Evolutionary conservation across 345 rosid genomes (phyloP).

Genomic region (Kandelia obovata): DNA sequence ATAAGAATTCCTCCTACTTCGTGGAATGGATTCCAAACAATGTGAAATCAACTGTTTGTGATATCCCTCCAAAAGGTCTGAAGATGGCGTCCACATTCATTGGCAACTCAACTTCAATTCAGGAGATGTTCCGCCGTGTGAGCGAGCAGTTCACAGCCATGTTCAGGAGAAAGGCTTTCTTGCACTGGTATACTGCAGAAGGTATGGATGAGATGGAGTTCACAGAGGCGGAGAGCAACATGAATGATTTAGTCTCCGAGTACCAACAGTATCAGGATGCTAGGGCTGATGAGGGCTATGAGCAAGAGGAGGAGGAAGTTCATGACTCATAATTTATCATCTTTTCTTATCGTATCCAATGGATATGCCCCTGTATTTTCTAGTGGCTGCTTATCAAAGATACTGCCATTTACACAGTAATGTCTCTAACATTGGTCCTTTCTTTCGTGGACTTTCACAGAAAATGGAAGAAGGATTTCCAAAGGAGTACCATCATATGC

Average conservation of each 20-base stretch:
- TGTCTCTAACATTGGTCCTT: neutral
- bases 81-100: conserved; percentile 53
- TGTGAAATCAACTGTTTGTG: conserved; percentile 50
- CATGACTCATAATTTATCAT: conserved; percentile 24
- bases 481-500: neutral
- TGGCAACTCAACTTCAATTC: conserved; percentile 50
- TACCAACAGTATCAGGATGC: conserved; percentile 59
- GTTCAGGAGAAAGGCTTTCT: conserved; percentile 76
- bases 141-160: conserved; percentile 59
- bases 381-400: neutral
- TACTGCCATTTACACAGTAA: conserved; percentile 4
- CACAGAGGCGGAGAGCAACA: conserved; percentile 56
- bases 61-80: conserved; percentile 44
- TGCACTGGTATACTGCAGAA: conserved; percentile 67
- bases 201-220: conserved; percentile 79
- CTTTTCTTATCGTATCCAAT: neutral
- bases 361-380: neutral
- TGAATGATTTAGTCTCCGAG: conserved; percentile 51
- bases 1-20: conserved; percentile 65
- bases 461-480: neutral
- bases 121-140: conserved; percentile 45
- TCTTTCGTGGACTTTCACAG: neutral
- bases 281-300: conserved; percentile 39
- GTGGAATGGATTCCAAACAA: conserved; percentile 70
- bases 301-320: conserved; percentile 34